phyloP scores from a whole-genome alignment of 129 eudicot genomes.

The Saposhnikovia divaricata region DNA sequence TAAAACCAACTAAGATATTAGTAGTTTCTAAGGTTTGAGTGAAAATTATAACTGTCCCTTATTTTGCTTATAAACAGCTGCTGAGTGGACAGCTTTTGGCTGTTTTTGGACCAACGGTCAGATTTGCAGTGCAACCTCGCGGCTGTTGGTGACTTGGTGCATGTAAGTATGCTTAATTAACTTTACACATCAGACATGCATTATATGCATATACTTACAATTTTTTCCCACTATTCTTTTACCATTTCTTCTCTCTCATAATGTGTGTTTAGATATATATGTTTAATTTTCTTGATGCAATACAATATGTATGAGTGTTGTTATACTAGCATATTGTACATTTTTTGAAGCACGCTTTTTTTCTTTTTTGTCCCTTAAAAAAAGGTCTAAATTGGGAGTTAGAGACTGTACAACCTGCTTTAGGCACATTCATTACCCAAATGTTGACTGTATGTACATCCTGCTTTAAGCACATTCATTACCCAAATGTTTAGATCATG shows the following conservation, averaged over 20 bases:
- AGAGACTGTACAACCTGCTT: not conserved
- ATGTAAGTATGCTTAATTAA: conserved; percentile 39
- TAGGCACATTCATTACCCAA: not conserved
- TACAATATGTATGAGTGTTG: not conserved
- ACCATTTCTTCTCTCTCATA: not conserved
- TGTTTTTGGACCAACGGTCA: conserved; percentile 99
- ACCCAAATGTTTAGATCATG: too few relatives aligned
- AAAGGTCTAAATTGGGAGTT: too few relatives aligned
- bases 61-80: conserved; percentile 48
- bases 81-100: conserved; percentile 94
- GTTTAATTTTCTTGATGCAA: too few relatives aligned
- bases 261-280: too few relatives aligned
- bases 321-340: not conserved
- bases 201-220: not conserved
- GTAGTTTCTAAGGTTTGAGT: too few relatives aligned
- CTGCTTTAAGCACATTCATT: too few relatives aligned
- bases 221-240: not conserved
- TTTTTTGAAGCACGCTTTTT: not conserved
- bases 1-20: not conserved
- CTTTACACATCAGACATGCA: conserved; percentile 1
- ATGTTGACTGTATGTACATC: too few relatives aligned
- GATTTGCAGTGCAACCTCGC: conserved; percentile 98
- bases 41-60: not conserved
- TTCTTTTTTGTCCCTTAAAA: not conserved
- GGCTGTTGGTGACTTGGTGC: conserved; percentile 84